Base-by-base conservation (phyloP, 2,329 filamentous ascomycete species). In the Verticillium albo-atrum region DNA sequence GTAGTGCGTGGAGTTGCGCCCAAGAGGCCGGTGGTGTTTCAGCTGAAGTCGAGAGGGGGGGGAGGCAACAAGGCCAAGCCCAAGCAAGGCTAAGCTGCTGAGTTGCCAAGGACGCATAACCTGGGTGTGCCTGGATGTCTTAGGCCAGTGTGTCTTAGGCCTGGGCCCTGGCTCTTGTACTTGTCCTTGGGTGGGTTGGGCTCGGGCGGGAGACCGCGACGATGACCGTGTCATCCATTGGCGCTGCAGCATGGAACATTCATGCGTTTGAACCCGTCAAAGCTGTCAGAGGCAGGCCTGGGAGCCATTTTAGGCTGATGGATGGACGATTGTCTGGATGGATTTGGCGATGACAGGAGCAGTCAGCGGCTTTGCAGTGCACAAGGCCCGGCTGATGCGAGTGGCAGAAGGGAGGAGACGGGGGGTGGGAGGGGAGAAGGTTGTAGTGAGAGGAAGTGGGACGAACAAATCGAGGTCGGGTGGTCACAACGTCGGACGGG, bases 21-120 rank as follows among this genome's bases (percentile, higher is more conserved):
- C 54, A 55, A 55, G 54, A 56, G 15, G 54, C 54, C 54, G 54
- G 54, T 42, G 42, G 42, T 56, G 54, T 56, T 56, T 56, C 54
- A 56, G 54, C 54, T 56, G 54, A 56, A 56, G 54, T 56, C 35
- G 54, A n/a, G 54, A 20, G n/a, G 35, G 25, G 54, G 37, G 23
- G 14, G 54, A 47, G 42, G 42, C 20, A 23, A 47, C 17, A 9
- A 47, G 42, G n/a, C n/a, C 42, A 47, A 47, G 42, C 14, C 42
- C 42, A 23, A 47, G 42, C 42, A 23, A 47, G 42, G n/a, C 20
- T 47, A 47, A 47, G 20, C n/a, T 47, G 42, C 10, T 47, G 20
- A 47, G 25, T 10, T 47, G 42, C 42, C 42, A 47, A 47, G 42
- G 17, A 23, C n/a, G 42, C 7, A 7, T n/a, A 23, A 10, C 42